Evolutionary conservation across 2,329 filamentous ascomycete genomes (phyloP).

Genomic region (Pseudogymnoascus sp.): DNA sequence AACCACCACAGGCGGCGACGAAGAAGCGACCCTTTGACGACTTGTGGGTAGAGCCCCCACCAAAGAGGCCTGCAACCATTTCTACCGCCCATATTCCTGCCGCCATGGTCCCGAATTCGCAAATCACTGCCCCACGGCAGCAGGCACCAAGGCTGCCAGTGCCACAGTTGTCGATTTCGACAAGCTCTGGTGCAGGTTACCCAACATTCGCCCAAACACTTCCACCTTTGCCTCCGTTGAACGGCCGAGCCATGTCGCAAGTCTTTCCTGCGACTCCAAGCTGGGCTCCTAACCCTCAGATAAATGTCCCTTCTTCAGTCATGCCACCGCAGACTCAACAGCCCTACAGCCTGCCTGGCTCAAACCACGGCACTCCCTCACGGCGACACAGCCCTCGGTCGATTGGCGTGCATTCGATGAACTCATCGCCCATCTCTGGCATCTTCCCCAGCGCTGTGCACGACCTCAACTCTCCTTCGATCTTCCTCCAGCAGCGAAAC

Average conservation of each 20-base stretch:
- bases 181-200: slow-evolving; percentile 23
- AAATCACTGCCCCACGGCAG: slow-evolving; percentile 17
- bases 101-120: slow-evolving; percentile 12
- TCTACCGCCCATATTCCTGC: slow-evolving; percentile 11
- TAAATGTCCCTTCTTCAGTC: slow-evolving; percentile 24
- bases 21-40: slow-evolving; percentile 55
- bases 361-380: slow-evolving; percentile 28
- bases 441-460: slow-evolving; percentile 41
- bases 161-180: slow-evolving; percentile 55
- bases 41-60: slow-evolving; percentile 45
- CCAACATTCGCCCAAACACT: slow-evolving; percentile 20
- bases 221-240: slow-evolving; percentile 25
- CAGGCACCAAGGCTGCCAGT: slow-evolving; percentile 54
- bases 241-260: slow-evolving; percentile 62
- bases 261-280: slow-evolving; percentile 56
- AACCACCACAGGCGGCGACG: slow-evolving; percentile 28
- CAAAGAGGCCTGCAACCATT: slow-evolving; percentile 38
- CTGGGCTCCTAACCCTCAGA: slow-evolving; percentile 39
- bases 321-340: slow-evolving; percentile 20
- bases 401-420: slow-evolving; percentile 27
- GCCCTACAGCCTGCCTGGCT: neutral
- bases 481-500: slow-evolving; percentile 78
- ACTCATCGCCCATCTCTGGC: slow-evolving; percentile 31
- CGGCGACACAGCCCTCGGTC: slow-evolving; percentile 28
- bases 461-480: slow-evolving; percentile 62